Evolutionary conservation across 768 basidiomycete species (phyloP).

Genomic region (Saitozyma podzolica): DNA sequence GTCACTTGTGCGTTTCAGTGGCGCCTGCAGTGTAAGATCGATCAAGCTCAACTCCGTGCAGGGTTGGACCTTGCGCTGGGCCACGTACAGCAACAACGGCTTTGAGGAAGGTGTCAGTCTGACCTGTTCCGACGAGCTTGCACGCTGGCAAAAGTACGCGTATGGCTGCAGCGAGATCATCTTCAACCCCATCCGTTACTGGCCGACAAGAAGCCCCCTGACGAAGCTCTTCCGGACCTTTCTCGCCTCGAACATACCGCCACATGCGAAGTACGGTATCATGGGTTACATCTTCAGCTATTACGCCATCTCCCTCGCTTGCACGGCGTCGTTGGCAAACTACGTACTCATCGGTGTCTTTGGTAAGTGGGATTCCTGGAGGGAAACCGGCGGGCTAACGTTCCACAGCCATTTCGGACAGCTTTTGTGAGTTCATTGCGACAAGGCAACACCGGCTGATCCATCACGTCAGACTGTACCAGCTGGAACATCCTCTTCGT

Average conservation of each 20-base stretch:
- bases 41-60: background rate
- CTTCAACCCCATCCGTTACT: conserved; percentile 76
- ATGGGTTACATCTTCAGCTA: conserved; percentile 58
- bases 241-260: conserved; percentile 54
- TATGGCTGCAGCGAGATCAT: conserved; percentile 58
- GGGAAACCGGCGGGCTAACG: too few relatives aligned
- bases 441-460: too few relatives aligned
- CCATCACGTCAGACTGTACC: too few relatives aligned
- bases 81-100: conserved; percentile 76
- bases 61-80: conserved; percentile 54
- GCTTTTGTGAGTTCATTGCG: too few relatives aligned
- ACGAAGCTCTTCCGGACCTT: conserved; percentile 55
- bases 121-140: conserved; percentile 86
- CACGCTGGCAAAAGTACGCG: conserved; percentile 79
- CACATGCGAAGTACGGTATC: conserved; percentile 61
- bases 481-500: conserved; percentile 68
- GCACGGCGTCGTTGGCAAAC: conserved; percentile 65
- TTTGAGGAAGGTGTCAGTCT: conserved; percentile 91
- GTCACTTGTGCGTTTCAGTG: conserved; percentile 56
- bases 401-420: too few relatives aligned
- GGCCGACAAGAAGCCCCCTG: conserved; percentile 78
- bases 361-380: conserved; percentile 58
- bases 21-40: too few relatives aligned
- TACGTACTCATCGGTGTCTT: conserved; percentile 66
- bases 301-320: conserved; percentile 61